A percentile compares a stretch with the other conserved stretches of the same genome.
These are phyloP conservation scores for Emmonsiellopsis sp. DNA, from an alignment of 2,329 filamentous ascomycete genomes.

Conservation along the genomic window DNA sequence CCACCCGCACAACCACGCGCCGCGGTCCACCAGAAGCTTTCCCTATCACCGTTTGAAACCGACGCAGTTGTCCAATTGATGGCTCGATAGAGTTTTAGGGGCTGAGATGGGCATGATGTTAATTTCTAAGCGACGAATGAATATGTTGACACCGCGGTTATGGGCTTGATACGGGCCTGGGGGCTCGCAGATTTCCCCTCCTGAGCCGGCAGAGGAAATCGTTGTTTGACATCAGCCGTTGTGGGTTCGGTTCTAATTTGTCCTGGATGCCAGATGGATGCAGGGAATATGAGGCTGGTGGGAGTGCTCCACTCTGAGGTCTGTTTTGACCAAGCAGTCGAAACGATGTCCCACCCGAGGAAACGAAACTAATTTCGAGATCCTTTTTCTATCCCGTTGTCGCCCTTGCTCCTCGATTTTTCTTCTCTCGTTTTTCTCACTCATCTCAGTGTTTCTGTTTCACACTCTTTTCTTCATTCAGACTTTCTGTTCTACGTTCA, in stretches of 20 bases:
- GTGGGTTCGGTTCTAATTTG: neutral
- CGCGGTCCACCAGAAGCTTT: neutral
- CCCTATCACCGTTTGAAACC: neutral
- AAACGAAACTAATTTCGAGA: neutral
- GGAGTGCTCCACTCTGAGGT: neutral
- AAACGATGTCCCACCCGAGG: neutral
- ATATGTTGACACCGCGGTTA: neutral
- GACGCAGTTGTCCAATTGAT: neutral
- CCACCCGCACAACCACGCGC: neutral
- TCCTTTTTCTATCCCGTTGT: conserved; percentile 1
- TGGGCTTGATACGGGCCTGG: too few relatives aligned
- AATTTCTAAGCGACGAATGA: neutral
- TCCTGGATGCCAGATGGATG: neutral
- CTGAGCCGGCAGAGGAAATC: neutral
- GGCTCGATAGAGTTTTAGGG: neutral
- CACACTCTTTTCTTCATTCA: conserved; percentile 9
- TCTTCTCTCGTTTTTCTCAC: conserved; percentile 11
- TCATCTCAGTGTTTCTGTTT: conserved; percentile 9
- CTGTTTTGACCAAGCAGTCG: neutral
- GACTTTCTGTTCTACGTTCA: conserved; percentile 7
- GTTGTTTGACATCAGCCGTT: neutral
- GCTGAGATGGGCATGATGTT: neutral
- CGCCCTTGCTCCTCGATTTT: conserved; percentile 3
- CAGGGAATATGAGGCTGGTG: neutral
- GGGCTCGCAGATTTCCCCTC: too few relatives aligned